Base-by-base conservation (phyloP, 176 grass and related monocot species). In the Zea luxurians region DNA sequence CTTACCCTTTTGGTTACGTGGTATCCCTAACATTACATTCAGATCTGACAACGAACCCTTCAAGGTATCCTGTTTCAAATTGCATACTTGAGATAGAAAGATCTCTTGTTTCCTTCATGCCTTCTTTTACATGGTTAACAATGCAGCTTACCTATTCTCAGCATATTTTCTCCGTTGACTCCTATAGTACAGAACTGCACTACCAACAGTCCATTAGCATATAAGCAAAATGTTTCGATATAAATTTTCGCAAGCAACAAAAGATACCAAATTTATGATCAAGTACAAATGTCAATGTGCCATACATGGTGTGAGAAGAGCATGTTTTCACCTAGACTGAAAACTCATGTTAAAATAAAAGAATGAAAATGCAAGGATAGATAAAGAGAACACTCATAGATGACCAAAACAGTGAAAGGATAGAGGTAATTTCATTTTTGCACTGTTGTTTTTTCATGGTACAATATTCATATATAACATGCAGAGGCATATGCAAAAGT, bases 401-500 rank as follows among this genome's bases (percentile, higher is more conserved):
- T 5, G 35, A 76, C 15, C 52, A 76, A 54, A 57, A n/a, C 8
- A 57, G 2, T 55, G 16, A 8, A n/a, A 2, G 53, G n/a, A 57
- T 1, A 59, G 3, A 61, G 47, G 8, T 75, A 18, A 13, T 42
- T 59, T 66, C 17, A 66, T 60, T 61, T 77, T 64, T 4, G 13
- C 35, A 37, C 9, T 38, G 12, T 46, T 13, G 7, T 64, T 77
- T 27, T 38, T 67, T 35, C 11, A 58, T 8, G 7, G 0, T 71
- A 57, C 54, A 17, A 45, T 73, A 54, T 12, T 81, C 15, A 10
- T 13, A 40, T 61, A 85, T 85, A 17, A 66, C 20, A 17, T 83
- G 87, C 85, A 98, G 89, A 66, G 69, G 53, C 45, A 94, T 46
- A 98, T 94, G 91, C 49, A 92, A 90, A 85, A 36, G 71, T 98